Evolutionary conservation across 2,329 filamentous ascomycete species (phyloP).

Genomic region (Aspergillus sp.): DNA sequence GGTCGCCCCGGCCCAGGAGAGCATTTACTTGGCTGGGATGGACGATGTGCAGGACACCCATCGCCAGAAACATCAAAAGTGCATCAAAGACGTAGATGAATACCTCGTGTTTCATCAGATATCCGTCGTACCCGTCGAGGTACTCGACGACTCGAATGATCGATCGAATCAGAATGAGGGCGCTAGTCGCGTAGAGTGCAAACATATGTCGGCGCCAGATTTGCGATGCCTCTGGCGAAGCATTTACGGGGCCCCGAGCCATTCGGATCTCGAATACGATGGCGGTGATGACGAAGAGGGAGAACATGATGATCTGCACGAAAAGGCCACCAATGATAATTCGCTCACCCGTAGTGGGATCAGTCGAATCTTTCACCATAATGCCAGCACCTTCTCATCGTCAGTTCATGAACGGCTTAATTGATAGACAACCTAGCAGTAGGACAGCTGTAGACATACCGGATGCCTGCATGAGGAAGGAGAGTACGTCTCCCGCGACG

Average conservation of each 20-base stretch:
- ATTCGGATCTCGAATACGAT: conserved; percentile 27
- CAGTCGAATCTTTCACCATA: conserved; percentile 20
- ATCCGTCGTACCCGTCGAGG: conserved; percentile 29
- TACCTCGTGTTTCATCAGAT: conserved; percentile 29
- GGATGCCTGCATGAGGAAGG: conserved; percentile 33
- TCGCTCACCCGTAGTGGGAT: conserved; percentile 22
- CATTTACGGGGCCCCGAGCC: conserved; percentile 29
- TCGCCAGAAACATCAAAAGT: conserved; percentile 28
- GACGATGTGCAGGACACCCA: conserved; percentile 22
- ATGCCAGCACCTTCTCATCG: conserved; percentile 23
- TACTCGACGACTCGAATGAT: conserved; percentile 34
- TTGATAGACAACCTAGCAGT: no score
- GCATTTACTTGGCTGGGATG: conserved; percentile 27
- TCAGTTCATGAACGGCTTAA: conserved; percentile 2
- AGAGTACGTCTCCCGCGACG: conserved; percentile 32
- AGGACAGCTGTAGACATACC: conserved; percentile 12
- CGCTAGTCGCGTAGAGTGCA: conserved; percentile 25
- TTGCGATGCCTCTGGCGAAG: conserved; percentile 16
- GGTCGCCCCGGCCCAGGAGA: conserved; percentile 21
- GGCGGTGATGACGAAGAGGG: conserved; percentile 27
- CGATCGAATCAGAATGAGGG: conserved; percentile 30
- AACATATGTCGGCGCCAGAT: conserved; percentile 40
- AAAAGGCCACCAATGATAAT: conserved; percentile 33
- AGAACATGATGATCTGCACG: conserved; percentile 33
- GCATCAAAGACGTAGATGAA: conserved; percentile 36